Conservation (phyloP, 2,329 filamentous ascomycete species). For the Claviceps quebecensis region DNA sequence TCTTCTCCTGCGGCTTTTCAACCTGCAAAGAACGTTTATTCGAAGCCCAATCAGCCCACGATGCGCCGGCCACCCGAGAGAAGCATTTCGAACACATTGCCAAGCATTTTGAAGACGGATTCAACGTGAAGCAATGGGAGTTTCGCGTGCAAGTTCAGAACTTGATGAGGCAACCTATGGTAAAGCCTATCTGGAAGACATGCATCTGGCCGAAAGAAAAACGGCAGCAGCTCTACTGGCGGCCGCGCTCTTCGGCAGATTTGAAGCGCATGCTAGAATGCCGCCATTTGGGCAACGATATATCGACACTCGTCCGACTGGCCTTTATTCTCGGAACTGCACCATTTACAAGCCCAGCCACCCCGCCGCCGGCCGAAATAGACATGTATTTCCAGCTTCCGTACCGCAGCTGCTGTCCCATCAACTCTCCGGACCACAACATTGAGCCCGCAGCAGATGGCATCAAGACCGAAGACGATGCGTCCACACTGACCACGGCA, state of each 20-base stretch:
- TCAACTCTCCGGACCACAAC: slow-evolving; percentile 19
- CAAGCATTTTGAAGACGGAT: slow-evolving; percentile 31
- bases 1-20: slow-evolving; percentile 30
- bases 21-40: slow-evolving; percentile 29
- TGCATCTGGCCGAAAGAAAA: slow-evolving; percentile 32
- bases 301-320: slow-evolving; percentile 27
- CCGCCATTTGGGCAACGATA: slow-evolving; percentile 26
- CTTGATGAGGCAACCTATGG: slow-evolving; percentile 27
- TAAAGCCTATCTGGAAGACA: slow-evolving; percentile 31
- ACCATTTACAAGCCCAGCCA: slow-evolving; percentile 22
- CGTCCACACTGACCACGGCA: slow-evolving; percentile 14
- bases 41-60: slow-evolving; percentile 23
- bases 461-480: slow-evolving; percentile 17
- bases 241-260: slow-evolving; percentile 26
- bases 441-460: slow-evolving; percentile 8
- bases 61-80: slow-evolving; percentile 23
- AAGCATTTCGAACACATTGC: slow-evolving; percentile 34
- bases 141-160: slow-evolving; percentile 30
- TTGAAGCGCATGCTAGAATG: slow-evolving; percentile 31
- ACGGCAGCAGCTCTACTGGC: slow-evolving; percentile 26
- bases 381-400: slow-evolving; percentile 25
- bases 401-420: slow-evolving; percentile 21
- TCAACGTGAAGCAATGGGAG: slow-evolving; percentile 28
- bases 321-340: slow-evolving; percentile 29
- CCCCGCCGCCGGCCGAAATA: slow-evolving; percentile 24